Conservation (phyloP, 306 rosid species). For the Gleditsia sinensis region DNA sequence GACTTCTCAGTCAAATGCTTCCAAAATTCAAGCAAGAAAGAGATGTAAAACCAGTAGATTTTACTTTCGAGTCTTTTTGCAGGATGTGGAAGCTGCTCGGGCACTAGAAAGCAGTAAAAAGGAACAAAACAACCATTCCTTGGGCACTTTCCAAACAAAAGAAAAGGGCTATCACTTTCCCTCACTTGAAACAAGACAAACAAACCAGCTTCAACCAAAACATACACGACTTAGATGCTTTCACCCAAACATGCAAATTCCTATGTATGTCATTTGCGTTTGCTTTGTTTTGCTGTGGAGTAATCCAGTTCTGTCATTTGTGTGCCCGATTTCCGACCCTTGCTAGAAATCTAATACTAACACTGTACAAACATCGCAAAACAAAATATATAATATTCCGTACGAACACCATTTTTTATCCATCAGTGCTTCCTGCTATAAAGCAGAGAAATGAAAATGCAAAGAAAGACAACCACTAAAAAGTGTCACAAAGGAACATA, state of each 20-base stretch:
- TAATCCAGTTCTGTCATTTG: constrained; percentile 29
- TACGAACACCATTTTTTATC: no score
- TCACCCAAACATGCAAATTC: constrained; percentile 26
- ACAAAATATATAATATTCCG: no score
- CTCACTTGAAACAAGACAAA: constrained; percentile 37
- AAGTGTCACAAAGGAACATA: constrained; percentile 37
- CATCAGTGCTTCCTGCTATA: no score
- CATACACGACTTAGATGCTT: neutral
- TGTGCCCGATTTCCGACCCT: constrained; percentile 15
- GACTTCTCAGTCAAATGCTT: constrained; percentile 61
- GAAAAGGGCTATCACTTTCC: no score
- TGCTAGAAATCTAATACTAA: no score
- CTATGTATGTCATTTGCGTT: no score
- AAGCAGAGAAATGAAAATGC: constrained; percentile 38
- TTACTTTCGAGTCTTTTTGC: constrained; percentile 39
- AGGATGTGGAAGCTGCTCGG: constrained; percentile 54
- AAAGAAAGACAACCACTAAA: constrained; percentile 28
- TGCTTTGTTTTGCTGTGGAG: no score
- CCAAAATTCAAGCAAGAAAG: constrained; percentile 53
- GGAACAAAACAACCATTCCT: constrained; percentile 33
- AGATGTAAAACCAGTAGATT: constrained; percentile 35
- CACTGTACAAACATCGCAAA: no score
- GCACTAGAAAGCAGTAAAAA: constrained; percentile 42
- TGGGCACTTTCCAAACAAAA: constrained; percentile 33
- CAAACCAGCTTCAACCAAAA: constrained; percentile 29